Percentiles rank a stretch among this genome's conserved stretches.
These are phyloP conservation scores for Purpureocillium takamizusanense DNA, from an alignment of 2,329 filamentous ascomycete species.

Conservation along the genomic window DNA sequence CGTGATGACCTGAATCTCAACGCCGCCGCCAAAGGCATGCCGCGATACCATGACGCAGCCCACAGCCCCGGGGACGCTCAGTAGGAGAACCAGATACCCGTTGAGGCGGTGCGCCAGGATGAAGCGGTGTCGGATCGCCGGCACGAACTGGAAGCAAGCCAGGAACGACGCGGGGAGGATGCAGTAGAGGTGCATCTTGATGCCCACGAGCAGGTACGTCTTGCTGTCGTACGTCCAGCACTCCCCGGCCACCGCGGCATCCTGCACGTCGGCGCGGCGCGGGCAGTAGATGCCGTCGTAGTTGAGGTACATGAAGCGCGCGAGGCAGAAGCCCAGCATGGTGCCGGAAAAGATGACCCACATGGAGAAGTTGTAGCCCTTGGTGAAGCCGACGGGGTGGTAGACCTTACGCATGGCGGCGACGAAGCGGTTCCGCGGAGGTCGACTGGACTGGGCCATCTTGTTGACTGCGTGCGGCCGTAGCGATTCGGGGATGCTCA, in stretches of 20 bases:
- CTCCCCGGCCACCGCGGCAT: conserved; percentile 22
- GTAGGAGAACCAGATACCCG: conserved; percentile 42
- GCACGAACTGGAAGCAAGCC: conserved; percentile 36
- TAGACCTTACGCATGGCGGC: background rate
- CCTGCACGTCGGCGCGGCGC: background rate
- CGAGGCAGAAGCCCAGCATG: conserved; percentile 36
- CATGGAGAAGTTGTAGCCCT: conserved; percentile 10
- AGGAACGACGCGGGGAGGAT: conserved; percentile 34
- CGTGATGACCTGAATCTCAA: conserved; percentile 33
- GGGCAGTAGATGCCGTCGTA: conserved; percentile 25
- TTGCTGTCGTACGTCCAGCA: conserved; percentile 24
- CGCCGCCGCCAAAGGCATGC: conserved; percentile 40
- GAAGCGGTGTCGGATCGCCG: conserved; percentile 32
- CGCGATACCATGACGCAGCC: conserved; percentile 43
- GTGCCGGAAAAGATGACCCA: conserved; percentile 28
- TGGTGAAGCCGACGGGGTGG: conserved; percentile 9
- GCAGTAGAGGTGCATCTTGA: conserved; percentile 32
- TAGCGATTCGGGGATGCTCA: too few relatives aligned
- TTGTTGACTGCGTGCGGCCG: too few relatives aligned
- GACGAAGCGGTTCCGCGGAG: too few relatives aligned
- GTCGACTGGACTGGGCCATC: too few relatives aligned
- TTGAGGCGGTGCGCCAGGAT: conserved; percentile 48
- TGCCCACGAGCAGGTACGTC: conserved; percentile 23
- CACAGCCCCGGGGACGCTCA: conserved; percentile 33
- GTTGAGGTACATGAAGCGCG: conserved; percentile 37